Evolutionary conservation across 306 rosid species (phyloP), one percentile per base, ranked within the genome.

Genomic region (Vicia villosa): DNA sequence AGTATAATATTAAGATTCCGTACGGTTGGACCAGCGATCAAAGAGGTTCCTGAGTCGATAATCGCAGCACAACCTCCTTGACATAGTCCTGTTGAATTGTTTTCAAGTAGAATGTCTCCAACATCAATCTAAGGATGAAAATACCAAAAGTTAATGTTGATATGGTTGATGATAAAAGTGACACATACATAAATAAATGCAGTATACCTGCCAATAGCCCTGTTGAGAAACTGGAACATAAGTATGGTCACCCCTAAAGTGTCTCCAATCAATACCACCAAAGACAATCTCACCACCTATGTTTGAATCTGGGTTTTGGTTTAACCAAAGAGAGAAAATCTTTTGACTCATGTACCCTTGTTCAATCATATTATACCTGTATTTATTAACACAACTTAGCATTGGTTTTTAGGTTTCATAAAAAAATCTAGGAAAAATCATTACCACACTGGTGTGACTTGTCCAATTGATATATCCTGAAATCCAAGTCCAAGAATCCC

Each of bases 181-280:
- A 57, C 16, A 45, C 19, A 63, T 62, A 50, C 19, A 66, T 66
- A 56, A 66, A 46, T 7, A 1, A 21, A 36, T 21, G 10, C 20
- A 55, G 16, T 15, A 62, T 74, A 89, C 97, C 97, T 92, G 95
- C 97, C 96, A 92, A 75, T 92, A 92, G 37, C 96, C 96, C 50
- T 92, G 80, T 59, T 69, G 79, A 0, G 95, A 81, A 70, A 92
- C 83, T 14, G 98, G 98, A 64, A 84, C 96, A 77, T 84, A 92
- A 46, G 98, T 87, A 75, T 89, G 98, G 46, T 89, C 82, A 54
- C 98, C 96, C 74, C 63, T 80, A 70, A 64, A 84, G 72, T 86
- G 98, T 64, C 50, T 74, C 74, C 82, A 72, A 72, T 86, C 84
- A 77, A 66, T 60, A 14, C 84, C 84, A 66, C 81, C 84, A 75